Base-by-base conservation (phyloP, 2,329 filamentous ascomycete species). In the Aspergillus arachidicola region DNA sequence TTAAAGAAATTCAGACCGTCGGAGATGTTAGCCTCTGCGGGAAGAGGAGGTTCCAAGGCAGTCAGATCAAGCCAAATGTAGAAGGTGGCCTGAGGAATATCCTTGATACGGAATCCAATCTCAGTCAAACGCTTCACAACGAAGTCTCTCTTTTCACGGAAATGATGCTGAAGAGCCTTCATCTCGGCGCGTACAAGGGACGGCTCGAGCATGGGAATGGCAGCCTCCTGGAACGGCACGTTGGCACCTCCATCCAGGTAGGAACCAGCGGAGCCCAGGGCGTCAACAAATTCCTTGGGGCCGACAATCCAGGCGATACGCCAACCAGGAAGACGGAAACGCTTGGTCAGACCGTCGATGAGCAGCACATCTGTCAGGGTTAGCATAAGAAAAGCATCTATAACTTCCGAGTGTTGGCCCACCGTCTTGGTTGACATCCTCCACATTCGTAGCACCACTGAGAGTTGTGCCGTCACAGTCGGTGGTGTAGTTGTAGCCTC, bases 1-100 rank as follows among this genome's bases (percentile, higher is more conserved):
- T 95, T 89, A 87, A 98, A 97, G 86, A 98, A 98, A 82, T 96
- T 97, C 73, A 98, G 83, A 10, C 94, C 94, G 76, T 98, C 94
- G 64, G 91, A 90, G 77, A 98, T 96, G 65, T 89, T 86, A 0
- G 94, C 76, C 61, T 76, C 71, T 19, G 67, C 78, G 84, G 89
- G 70, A 86, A 88, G 80, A 85, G 80, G 79, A 4, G 80, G 80
- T 7, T 81, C 76, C 30, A 82, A 68, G 1, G 78, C 78, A 34
- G 76, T 84, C 60, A 89, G 76, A 68, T 89, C 87, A 26, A 91
- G 81, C 89, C 90, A 97, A 71, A 97, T 87, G 83, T 98, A 98
- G 79, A 98, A 98, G 0, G 94, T 98, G 65, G 90, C 92, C 79
- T 97, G 91, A 0, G 94, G 94, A 63, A 93, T 87, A 74, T 91